A percentile compares a stretch with the other conserved stretches of the same genome.
These are phyloP conservation scores for Brassica juncea DNA, from an alignment of 345 rosid genomes.

Conservation along the genomic window DNA sequence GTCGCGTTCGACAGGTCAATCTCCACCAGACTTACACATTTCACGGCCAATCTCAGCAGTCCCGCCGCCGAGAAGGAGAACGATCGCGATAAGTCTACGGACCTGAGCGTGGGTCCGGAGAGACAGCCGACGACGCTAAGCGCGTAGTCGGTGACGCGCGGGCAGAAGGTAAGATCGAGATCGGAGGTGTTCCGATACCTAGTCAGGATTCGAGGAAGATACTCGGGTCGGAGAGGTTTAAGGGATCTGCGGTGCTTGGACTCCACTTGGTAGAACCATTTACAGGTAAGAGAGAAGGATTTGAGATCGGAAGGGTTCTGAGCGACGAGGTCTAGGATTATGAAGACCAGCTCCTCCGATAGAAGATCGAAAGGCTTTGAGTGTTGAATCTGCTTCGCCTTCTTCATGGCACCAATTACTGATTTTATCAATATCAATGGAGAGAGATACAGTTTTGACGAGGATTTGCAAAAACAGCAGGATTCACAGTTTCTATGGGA, in stretches of 20 bases:
- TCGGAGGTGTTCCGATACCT: slow-evolving; percentile 40
- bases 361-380: slow-evolving; percentile 41
- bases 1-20: slow-evolving; percentile 46
- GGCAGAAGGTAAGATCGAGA: slow-evolving; percentile 52
- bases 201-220: slow-evolving; percentile 32
- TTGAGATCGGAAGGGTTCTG: slow-evolving; percentile 44
- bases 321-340: slow-evolving; percentile 46
- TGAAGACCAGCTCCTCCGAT: slow-evolving; percentile 46
- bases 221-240: slow-evolving; percentile 44
- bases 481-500: slow-evolving; percentile 22
- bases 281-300: slow-evolving; percentile 51
- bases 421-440: background rate
- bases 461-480: background rate
- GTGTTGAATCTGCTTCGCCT: slow-evolving; percentile 20
- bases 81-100: slow-evolving; percentile 46
- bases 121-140: slow-evolving; percentile 38
- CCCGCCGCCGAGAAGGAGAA: slow-evolving; percentile 47
- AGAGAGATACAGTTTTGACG: background rate
- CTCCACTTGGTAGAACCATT: slow-evolving; percentile 42
- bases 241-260: slow-evolving; percentile 43
- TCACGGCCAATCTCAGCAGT: slow-evolving; percentile 34
- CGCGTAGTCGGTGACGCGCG: slow-evolving; percentile 42
- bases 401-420: slow-evolving; percentile 17
- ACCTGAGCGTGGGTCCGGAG: slow-evolving; percentile 35
- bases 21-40: slow-evolving; percentile 41